Base-by-base conservation (phyloP, 2,329 filamentous ascomycete genomes). In the Aspergillus sojae region DNA sequence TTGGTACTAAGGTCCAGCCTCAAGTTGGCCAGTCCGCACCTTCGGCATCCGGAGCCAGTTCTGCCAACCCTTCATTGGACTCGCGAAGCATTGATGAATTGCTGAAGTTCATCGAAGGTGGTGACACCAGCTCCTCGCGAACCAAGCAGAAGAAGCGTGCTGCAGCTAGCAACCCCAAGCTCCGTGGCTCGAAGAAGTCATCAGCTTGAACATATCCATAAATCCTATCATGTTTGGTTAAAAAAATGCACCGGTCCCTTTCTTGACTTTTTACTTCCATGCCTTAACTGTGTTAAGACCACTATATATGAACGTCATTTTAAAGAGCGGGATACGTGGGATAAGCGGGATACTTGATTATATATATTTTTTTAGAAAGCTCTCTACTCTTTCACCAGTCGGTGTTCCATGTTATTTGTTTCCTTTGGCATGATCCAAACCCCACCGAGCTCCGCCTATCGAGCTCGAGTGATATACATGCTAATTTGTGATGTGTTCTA, bases 41-140 rank as follows among this genome's bases (percentile, higher is more conserved):
- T 16, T 83, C 85, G 60, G 79, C 83, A 62, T 77, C 81, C 10
- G 79, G 77, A 39, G 73, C 74, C 28, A 52, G n/a, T 23, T n/a
- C 43, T 21, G 43, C 76, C 70, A 67, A 77, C 71, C 78, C 77
- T 41, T 75, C 73, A 30, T 81, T 93, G 55, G 92, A 96, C 75
- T 88, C 90, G 61, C 86, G 93, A 71, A 97, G 89, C 80, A 93
- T 99, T 67, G 94, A 98, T 71, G 94, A 99, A 77, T 82, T 99
- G 46, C 84, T 99, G 75, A 92, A 91, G 79, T 98, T 94, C 79
- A 98, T 99, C 70, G 95, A 98, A 78, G 94, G 94, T 34, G 77
- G 75, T 41, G 84, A 82, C 36, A 65, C 78, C 30, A 75, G 72
- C 64, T 73, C 74, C 62, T 77, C 75, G 16, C 76, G 75, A 52